These are phyloP conservation scores for Talaromyces pinophilus DNA, from an alignment of 2,329 filamentous ascomycete genomes.

Conservation along the genomic window DNA sequence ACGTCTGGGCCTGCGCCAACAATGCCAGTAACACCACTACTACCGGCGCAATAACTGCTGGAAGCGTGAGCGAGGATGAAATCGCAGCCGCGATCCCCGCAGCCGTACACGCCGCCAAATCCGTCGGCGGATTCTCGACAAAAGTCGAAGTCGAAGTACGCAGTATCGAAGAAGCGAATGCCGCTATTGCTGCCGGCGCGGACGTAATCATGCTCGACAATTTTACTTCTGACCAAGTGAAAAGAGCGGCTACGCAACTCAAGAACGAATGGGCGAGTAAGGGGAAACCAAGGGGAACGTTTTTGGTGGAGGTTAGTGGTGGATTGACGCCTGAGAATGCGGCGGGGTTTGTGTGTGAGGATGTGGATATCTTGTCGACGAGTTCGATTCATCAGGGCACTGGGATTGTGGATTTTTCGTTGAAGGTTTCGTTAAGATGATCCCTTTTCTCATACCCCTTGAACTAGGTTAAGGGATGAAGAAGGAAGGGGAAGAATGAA, in stretches of 20 bases:
- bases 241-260: constrained; percentile 69
- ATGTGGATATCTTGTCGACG: constrained; percentile 94
- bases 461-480: neutral
- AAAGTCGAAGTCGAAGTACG: constrained; percentile 98
- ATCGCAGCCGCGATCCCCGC: constrained; percentile 70
- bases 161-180: constrained; percentile 81
- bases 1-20: constrained; percentile 81
- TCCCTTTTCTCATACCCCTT: neutral
- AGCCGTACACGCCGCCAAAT: constrained; percentile 80
- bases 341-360: constrained; percentile 67
- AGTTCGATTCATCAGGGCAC: constrained; percentile 97
- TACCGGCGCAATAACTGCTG: neutral
- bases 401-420: constrained; percentile 88
- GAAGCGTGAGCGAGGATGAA: neutral
- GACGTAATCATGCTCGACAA: constrained; percentile 99
- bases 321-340: constrained; percentile 86
- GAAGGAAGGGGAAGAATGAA: neutral
- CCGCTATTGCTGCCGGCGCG: constrained; percentile 85
- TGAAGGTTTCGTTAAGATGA: constrained; percentile 68
- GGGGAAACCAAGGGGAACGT: constrained; percentile 63
- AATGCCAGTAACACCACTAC: constrained; percentile 24
- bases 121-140: constrained; percentile 81
- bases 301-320: constrained; percentile 89
- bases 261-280: constrained; percentile 77
- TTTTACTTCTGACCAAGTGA: constrained; percentile 78